Percentiles rank a stretch among this genome's conserved stretches.
phyloP scores from a whole-genome alignment of 2,329 filamentous ascomycete species.

The Xylariaceae sp. region DNA sequence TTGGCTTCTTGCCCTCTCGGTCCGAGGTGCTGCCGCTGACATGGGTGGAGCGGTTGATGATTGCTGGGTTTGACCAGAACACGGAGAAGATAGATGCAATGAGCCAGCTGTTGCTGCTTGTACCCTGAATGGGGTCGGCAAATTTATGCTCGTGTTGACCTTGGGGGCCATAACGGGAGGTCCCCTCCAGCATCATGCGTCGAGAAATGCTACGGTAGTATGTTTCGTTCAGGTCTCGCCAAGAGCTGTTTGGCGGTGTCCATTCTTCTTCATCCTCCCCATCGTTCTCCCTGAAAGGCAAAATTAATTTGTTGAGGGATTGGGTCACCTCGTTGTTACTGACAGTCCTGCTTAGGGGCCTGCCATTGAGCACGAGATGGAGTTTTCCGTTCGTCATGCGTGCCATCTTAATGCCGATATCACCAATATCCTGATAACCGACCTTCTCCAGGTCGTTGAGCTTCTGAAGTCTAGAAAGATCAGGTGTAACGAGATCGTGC shows the following conservation, averaged over 20 bases:
- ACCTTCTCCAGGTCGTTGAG: conserved; percentile 44
- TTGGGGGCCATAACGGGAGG: conserved; percentile 32
- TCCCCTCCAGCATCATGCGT: conserved; percentile 37
- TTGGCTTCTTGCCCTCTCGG: conserved; percentile 18
- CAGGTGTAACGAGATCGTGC: conserved; percentile 46
- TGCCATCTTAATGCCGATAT: conserved; percentile 44
- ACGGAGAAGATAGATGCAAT: conserved; percentile 49
- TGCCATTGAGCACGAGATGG: conserved; percentile 42
- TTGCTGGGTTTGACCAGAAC: conserved; percentile 46
- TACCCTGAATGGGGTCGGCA: conserved; percentile 48
- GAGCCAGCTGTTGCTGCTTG: conserved; percentile 46
- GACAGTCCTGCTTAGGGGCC: conserved; percentile 40
- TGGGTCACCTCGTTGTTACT: conserved; percentile 44
- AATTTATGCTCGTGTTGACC: conserved; percentile 37
- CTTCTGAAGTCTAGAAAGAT: conserved; percentile 43
- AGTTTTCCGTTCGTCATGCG: conserved; percentile 50
- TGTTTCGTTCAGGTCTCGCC: conserved; percentile 45
- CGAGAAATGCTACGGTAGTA: conserved; percentile 39
- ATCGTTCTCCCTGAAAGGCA: conserved; percentile 39
- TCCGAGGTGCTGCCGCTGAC: conserved; percentile 23
- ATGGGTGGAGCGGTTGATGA: conserved; percentile 43
- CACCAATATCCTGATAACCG: conserved; percentile 42
- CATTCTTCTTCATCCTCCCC: conserved; percentile 37
- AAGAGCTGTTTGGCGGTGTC: conserved; percentile 44
- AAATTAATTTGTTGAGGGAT: conserved; percentile 45